Conservation (phyloP, 2,329 filamentous ascomycete genomes). For the Neonectria hederae region DNA sequence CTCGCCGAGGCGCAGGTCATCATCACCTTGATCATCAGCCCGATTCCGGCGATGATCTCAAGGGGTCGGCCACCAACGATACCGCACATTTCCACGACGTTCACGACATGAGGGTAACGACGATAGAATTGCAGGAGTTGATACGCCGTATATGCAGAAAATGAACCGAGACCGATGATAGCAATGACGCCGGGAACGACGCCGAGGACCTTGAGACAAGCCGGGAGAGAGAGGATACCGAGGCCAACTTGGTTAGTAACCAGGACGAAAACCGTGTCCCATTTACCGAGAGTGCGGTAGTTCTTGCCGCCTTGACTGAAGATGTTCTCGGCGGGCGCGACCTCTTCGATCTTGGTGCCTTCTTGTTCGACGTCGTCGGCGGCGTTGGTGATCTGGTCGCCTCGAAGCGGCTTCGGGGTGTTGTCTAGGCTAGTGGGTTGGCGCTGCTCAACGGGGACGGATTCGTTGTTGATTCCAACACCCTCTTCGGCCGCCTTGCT, state of each 20-base stretch:
- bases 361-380: background rate
- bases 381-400: background rate
- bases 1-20: conserved; percentile 74
- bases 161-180: conserved; percentile 70
- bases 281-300: conserved; percentile 40
- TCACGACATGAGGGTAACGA: conserved; percentile 72
- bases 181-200: conserved; percentile 73
- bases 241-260: conserved; percentile 45
- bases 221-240: conserved; percentile 70
- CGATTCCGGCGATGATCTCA: conserved; percentile 54
- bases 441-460: background rate
- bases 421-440: background rate
- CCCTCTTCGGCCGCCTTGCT: background rate
- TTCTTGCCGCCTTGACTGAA: conserved; percentile 44
- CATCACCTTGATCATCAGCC: conserved; percentile 76
- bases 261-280: conserved; percentile 42
- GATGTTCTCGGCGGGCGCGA: conserved; percentile 33
- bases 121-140: conserved; percentile 71
- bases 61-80: conserved; percentile 50
- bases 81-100: conserved; percentile 75
- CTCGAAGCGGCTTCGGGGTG: background rate
- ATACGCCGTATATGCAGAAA: conserved; percentile 67
- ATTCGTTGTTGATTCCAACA: no score
- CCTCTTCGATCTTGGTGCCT: background rate
- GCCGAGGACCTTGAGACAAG: conserved; percentile 72